Evolutionary conservation across 208 protist species (phyloP), one percentile per base, ranked within the genome.

Genomic region (Trypanosoma scelopori): DNA sequence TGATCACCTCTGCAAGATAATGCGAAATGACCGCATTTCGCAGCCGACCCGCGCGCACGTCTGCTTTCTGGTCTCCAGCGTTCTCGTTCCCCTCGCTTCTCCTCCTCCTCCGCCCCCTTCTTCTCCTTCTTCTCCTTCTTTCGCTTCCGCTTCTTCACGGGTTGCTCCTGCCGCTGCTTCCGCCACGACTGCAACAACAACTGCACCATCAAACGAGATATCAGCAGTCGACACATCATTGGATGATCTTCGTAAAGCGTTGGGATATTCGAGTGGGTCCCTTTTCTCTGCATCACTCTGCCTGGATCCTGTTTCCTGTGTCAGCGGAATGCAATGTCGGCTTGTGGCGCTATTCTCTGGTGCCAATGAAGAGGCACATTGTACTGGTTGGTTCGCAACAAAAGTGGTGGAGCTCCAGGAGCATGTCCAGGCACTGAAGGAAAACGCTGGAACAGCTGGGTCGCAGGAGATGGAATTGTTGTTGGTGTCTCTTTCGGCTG

Each of bases 271-370:
- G 23, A 80, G 79, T 32, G 75, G 61, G 9, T 68, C 60, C 18
- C 49, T 91, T 15, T 87, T 91, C 63, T 25, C 62, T 0, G 79
- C 78, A n/a, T 79, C 83, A 16, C 46, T 70, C 0, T 32, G 45
- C 30, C 59, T 89, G 28, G 55, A 64, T 0, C 66, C 73, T 15
- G 23, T 71, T 6, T 65, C 83, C 13, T 79, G 67, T 27, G 83
- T 88, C 37, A 73, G 73, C 63, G 86, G 76, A 9, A 57, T 92
- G 59, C 86, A 89, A 60, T 87, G 81, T 69, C 81, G 79, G 5
- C 74, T 92, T 41, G 59, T 92, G 46, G 55, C 62, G 3, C 45
- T 61, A 1, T 80, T 82, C 62, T 46, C 51, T 39, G 65, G 20
- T 9, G 69, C 66, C 20, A 60, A 47, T 48, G 37, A 18, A 25